phyloP scores from a whole-genome alignment of 202 grass and related monocot species.

The Carex sylvatica region DNA sequence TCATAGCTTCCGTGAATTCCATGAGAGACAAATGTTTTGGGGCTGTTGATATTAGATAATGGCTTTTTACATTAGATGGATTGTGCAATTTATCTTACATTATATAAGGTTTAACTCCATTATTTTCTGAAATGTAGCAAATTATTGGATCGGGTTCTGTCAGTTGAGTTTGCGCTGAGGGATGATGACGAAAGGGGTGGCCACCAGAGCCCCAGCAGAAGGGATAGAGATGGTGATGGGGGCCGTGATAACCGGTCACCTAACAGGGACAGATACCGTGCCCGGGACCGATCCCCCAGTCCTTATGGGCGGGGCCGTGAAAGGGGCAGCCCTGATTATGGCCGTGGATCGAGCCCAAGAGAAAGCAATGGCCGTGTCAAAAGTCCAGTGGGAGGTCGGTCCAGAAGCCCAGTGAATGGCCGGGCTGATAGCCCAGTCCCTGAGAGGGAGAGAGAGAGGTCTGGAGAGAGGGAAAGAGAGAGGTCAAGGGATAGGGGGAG shows the following conservation, averaged over 20 bases:
- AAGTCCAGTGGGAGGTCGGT: conserved; percentile 23
- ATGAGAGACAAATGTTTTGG: neutral
- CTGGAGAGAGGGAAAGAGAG: neutral
- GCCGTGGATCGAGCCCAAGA: conserved; percentile 49
- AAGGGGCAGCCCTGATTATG: conserved; percentile 89
- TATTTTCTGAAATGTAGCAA: conserved; percentile 43
- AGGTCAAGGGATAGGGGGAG: conserved; percentile 5
- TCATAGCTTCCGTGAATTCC: neutral
- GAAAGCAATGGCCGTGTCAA: conserved; percentile 38
- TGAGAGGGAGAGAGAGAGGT: conserved; percentile 5
- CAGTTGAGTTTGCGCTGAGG: conserved; percentile 89
- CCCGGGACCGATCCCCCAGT: conserved; percentile 41
- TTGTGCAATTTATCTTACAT: neutral
- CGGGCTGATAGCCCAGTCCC: conserved; percentile 13
- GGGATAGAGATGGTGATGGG: conserved; percentile 43
- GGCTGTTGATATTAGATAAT: neutral
- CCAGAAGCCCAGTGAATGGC: conserved; percentile 10
- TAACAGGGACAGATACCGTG: conserved; percentile 50
- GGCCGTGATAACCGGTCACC: conserved; percentile 41
- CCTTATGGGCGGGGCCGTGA: conserved; percentile 75
- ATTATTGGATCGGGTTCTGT: conserved; percentile 88
- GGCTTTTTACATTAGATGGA: neutral
- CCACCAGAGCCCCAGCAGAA: conserved; percentile 79
- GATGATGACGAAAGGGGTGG: conserved; percentile 90
- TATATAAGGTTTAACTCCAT: neutral